phyloP scores from a whole-genome alignment of 257 asterid species.

The Paulownia fortunei region DNA sequence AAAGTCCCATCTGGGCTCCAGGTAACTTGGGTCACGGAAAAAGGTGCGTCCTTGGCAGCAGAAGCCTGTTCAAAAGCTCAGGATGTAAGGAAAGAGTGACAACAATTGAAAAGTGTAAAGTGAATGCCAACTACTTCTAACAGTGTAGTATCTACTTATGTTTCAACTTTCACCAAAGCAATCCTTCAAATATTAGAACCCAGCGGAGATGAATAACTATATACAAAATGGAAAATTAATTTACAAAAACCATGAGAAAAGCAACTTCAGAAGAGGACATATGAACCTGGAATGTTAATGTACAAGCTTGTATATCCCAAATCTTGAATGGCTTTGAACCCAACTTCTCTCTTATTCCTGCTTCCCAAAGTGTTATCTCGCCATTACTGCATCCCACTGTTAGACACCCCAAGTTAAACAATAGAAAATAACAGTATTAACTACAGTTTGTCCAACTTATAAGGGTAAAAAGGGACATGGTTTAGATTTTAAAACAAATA shows the following conservation, averaged over 20 bases:
- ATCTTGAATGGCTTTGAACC: constrained; percentile 82
- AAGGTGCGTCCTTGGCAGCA: constrained; percentile 85
- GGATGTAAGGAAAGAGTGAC: constrained; percentile 31
- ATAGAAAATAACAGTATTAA: background rate
- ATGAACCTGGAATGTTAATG: constrained; percentile 79
- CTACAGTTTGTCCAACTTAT: background rate
- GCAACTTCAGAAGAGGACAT: constrained; percentile 10
- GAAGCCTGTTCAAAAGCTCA: constrained; percentile 72
- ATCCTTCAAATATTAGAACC: constrained; percentile 6
- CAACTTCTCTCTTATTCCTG: constrained; percentile 81
- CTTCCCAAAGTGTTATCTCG: constrained; percentile 92
- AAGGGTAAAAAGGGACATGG: background rate
- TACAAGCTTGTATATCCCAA: constrained; percentile 81
- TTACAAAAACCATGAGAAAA: background rate
- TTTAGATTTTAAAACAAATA: constrained; percentile 33
- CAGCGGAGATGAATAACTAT: background rate
- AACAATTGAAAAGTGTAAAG: background rate
- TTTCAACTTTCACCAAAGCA: constrained; percentile 7
- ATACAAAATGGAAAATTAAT: background rate
- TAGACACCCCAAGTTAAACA: constrained; percentile 18
- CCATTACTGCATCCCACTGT: constrained; percentile 94
- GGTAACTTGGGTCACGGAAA: constrained; percentile 83
- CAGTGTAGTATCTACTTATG: constrained; percentile 2
- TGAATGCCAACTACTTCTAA: constrained; percentile 1
- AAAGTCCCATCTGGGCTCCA: constrained; percentile 97